Evolutionary conservation across 208 protist species (phyloP), one percentile per base, ranked within the genome.

Genomic region (Wallacemonas rigidus): DNA sequence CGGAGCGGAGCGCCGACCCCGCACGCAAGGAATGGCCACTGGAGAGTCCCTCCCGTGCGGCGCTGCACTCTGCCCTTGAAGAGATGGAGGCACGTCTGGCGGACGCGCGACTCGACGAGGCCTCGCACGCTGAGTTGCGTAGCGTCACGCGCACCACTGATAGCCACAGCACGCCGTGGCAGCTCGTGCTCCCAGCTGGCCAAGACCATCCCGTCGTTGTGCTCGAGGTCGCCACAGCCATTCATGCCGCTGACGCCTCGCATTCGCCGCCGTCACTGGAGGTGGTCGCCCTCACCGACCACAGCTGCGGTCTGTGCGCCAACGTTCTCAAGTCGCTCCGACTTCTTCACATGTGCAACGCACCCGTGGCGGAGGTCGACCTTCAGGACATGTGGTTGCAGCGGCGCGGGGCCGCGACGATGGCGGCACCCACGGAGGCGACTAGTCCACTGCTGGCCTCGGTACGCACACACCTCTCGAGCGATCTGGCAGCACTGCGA

Each of bases 301-400:
- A 45, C n/a, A 74, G 74, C 0, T 92, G 87, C 50, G 87, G 75
- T 4, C 71, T 75, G 38, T 77, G 81, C 41, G 53, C 75, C 12
- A 89, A 83, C 71, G 62, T 57, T 26, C 14, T 71, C 43, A 92
- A 89, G 69, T 77, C 79, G 12, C 71, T 86, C 54, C 74, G 75
- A 14, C 65, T 89, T 3, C 72, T 89, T 1, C 69, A 58, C 12
- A 26, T 1, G 12, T 80, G 65, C 70, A 65, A 56, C 47, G 53
- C 45, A 26, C 7, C 4, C 60, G 70, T 60, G 17, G 45, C 36
- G 35, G 56, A 41, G 73, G n/a, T 65, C 12, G 60, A 65, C 26
- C 60, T 65, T 14, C 71, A 44, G 17, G 44, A 62, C 40, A 9
- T 36, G 5, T 40, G 38, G 57, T 40, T 40, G 47, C 26, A 53